These are phyloP conservation scores for Arthromyces matolae DNA, from an alignment of 768 basidiomycete species.

Conservation along the genomic window DNA sequence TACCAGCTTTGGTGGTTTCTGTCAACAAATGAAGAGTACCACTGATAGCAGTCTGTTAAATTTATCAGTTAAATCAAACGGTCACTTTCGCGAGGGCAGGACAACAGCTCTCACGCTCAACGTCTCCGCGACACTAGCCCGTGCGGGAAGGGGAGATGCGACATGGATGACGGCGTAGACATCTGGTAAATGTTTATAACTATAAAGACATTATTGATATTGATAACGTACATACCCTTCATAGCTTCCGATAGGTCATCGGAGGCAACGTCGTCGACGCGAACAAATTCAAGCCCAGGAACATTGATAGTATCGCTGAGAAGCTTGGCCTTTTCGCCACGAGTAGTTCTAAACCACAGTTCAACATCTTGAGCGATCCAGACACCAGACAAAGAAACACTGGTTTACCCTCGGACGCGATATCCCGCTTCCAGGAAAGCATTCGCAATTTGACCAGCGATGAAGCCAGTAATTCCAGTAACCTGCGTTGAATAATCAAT, in stretches of 20 bases:
- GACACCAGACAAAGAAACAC: background rate
- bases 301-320: conserved; percentile 20
- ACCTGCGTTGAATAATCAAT: conserved; percentile 25
- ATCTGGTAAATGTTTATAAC: conserved; percentile 15
- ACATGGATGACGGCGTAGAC: conserved; percentile 39
- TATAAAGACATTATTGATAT: too few species aligned
- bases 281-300: conserved; percentile 26
- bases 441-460: conserved; percentile 36
- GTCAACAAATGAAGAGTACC: conserved; percentile 28
- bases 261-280: conserved; percentile 18
- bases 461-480: conserved; percentile 38
- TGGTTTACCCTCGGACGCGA: conserved; percentile 36
- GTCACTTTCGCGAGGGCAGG: background rate
- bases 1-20: conserved; percentile 23
- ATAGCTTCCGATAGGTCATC: conserved; percentile 14
- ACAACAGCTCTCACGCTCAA: conserved; percentile 15
- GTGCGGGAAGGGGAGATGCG: conserved; percentile 27
- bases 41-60: conserved; percentile 21
- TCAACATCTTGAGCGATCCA: background rate
- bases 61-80: background rate
- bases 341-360: conserved; percentile 32
- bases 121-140: conserved; percentile 16
- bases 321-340: conserved; percentile 27
- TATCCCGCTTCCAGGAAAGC: conserved; percentile 32
- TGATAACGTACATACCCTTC: conserved; percentile 15